Evolutionary conservation across 148 eudicot species (phyloP).

Genomic region (Agrostemma githago): DNA sequence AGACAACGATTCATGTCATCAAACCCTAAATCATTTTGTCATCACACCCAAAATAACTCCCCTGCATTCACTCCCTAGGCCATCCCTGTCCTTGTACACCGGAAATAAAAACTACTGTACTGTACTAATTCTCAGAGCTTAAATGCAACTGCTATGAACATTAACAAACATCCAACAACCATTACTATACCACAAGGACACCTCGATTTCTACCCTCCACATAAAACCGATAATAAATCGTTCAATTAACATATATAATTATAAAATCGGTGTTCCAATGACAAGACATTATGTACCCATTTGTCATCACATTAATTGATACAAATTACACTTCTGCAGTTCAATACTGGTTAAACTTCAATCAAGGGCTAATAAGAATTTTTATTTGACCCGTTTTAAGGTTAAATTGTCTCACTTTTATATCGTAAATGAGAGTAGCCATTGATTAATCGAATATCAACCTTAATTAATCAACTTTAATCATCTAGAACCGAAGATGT

Average conservation of each 20-base stretch:
- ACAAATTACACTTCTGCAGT: neutral
- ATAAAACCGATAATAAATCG: neutral
- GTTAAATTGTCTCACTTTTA: too few relatives aligned
- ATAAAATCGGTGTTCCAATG: slow-evolving; percentile 15
- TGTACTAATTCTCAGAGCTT: neutral
- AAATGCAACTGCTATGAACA: neutral
- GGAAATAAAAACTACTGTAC: neutral
- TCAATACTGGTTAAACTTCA: too few relatives aligned
- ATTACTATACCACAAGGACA: neutral
- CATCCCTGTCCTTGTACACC: neutral
- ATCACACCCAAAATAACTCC: neutral
- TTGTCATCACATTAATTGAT: neutral
- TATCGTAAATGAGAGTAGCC: too few relatives aligned
- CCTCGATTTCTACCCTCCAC: neutral
- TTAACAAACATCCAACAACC: neutral
- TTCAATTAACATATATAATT: neutral
- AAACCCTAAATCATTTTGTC: too few relatives aligned
- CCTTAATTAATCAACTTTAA: too few relatives aligned
- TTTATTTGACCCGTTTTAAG: too few relatives aligned
- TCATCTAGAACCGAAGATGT: too few relatives aligned
- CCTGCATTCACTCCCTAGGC: neutral
- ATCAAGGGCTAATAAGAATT: too few relatives aligned
- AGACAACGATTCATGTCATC: neutral
- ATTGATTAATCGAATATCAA: too few relatives aligned
- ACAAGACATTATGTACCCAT: slow-evolving; percentile 2